Evolutionary conservation across 768 basidiomycete species (phyloP), one percentile per base, ranked within the genome.

Genomic region (Tulasnella sp.): DNA sequence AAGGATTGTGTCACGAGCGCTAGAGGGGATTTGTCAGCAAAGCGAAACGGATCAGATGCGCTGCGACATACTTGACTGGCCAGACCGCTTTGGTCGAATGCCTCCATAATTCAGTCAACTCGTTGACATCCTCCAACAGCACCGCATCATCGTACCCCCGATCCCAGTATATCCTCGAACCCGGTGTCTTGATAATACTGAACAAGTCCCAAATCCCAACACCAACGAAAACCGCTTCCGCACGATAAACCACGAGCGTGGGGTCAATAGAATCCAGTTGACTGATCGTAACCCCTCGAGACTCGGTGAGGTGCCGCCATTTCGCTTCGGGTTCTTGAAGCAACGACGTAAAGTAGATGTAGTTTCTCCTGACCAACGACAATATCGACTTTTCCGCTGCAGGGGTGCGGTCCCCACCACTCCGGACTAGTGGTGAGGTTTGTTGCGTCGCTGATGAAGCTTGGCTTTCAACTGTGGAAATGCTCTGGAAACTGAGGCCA

Each of bases 321-420:
- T 99, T 99, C 3, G 95, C 94, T 82, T 98, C 96, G 0, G 97
- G 97, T 80, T 99, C 97, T 83, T 99, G 97, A 70, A 99, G 83
- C 69, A 99, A 85, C 0, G 96, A 97, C 0, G 96, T 96, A 82
- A 99, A 99, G 83, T 99, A 98, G 73, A 99, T 98, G 80, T 99
- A 99, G 82, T 93, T 97, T 77, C 97, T 87, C 80, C 91, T 89
- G 29, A 98, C 93, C 78, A 95, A 86, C 6, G 93, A 90, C 19
- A 93, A 81, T n/a, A 99, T 92, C 3, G 91, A 89, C 82, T 95
- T 94, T 78, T 94, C 91, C 7, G 89, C 91, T 0, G 88, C 88
- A 7, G 88, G 83, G 31, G 86, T 83, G 15, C 82, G 89, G 82
- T 83, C 91, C 38, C 83, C 42, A 39, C 64, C 42, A n/a, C 52